phyloP scores from a whole-genome alignment of 352 stramenopile species.

The Halophytophthora batemanensis region DNA sequence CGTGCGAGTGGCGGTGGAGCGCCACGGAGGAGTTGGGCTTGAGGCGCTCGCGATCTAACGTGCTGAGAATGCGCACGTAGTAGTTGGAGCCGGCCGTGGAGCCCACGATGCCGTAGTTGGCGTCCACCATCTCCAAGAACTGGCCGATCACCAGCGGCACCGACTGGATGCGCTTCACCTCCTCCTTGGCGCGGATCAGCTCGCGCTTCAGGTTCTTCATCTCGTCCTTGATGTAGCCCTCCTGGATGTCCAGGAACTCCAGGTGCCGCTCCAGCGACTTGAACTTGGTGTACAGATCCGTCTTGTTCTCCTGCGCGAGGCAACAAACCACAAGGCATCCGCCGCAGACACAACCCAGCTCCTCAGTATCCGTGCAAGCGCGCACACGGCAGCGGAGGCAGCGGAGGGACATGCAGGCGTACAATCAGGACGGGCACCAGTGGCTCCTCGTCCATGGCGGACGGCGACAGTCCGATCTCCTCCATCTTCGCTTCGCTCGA shows the following conservation, averaged over 20 bases:
- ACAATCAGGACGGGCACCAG: constrained; percentile 49
- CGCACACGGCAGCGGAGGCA: neutral
- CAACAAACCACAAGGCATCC: too few species aligned
- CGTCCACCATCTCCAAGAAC: constrained; percentile 99
- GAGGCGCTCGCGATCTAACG: constrained; percentile 97
- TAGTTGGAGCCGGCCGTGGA: constrained; percentile 98
- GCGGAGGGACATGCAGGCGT: neutral
- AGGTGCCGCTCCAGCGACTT: constrained; percentile 79
- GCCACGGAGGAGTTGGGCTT: constrained; percentile 99
- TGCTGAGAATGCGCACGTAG: constrained; percentile 98
- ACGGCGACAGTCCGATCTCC: constrained; percentile 49
- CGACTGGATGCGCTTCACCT: constrained; percentile 99
- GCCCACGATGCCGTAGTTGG: constrained; percentile 98
- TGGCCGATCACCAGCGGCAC: constrained; percentile 99
- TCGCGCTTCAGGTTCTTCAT: constrained; percentile 99
- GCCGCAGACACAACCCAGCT: too few species aligned
- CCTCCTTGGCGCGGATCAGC: constrained; percentile 98
- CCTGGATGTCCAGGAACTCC: constrained; percentile 87
- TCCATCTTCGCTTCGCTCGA: constrained; percentile 41
- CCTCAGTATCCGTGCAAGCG: too few species aligned
- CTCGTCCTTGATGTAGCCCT: constrained; percentile 99
- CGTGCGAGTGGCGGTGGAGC: constrained; percentile 98
- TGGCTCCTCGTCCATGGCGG: constrained; percentile 42
- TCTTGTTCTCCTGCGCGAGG: constrained; percentile 45
- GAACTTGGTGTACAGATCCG: constrained; percentile 75